Conservation (phyloP, 129 eudicot species). For the Lonicera japonica region DNA sequence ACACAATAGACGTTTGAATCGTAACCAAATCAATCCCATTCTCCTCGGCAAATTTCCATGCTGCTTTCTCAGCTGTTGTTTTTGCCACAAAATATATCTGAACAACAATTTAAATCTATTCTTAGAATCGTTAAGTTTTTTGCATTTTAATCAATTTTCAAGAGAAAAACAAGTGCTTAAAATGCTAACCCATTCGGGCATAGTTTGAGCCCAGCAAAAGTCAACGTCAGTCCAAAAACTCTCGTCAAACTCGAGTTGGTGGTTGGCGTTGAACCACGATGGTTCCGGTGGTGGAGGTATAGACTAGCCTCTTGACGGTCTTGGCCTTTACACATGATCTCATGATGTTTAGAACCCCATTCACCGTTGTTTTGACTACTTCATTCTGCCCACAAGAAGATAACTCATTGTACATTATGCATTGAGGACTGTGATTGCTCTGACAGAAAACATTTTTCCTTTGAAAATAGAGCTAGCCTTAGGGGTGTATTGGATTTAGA, state of each 20-base stretch:
- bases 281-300: slow-evolving; percentile 9
- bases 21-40: slow-evolving; percentile 6
- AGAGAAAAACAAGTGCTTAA: no score
- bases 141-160: no score
- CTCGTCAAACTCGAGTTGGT: slow-evolving; percentile 11
- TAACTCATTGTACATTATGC: no score
- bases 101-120: not conserved
- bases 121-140: not conserved
- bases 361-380: slow-evolving; percentile 13
- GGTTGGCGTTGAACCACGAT: not conserved
- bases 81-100: slow-evolving; percentile 13
- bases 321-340: slow-evolving; percentile 11
- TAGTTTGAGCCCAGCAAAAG: not conserved
- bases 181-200: slow-evolving; percentile 1
- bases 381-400: slow-evolving; percentile 10
- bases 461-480: no score
- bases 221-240: slow-evolving; percentile 6
- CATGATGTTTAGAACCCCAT: slow-evolving; percentile 8
- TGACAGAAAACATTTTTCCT: no score
- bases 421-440: no score
- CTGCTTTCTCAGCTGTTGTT: slow-evolving; percentile 17
- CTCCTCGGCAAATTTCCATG: slow-evolving; percentile 16
- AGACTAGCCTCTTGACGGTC: slow-evolving; percentile 12
- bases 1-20: slow-evolving; percentile 5
- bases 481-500: no score